These are phyloP conservation scores for Coemansia sp. DNA, from an alignment of 192 early-diverging fungal genomes.

Conservation along the genomic window DNA sequence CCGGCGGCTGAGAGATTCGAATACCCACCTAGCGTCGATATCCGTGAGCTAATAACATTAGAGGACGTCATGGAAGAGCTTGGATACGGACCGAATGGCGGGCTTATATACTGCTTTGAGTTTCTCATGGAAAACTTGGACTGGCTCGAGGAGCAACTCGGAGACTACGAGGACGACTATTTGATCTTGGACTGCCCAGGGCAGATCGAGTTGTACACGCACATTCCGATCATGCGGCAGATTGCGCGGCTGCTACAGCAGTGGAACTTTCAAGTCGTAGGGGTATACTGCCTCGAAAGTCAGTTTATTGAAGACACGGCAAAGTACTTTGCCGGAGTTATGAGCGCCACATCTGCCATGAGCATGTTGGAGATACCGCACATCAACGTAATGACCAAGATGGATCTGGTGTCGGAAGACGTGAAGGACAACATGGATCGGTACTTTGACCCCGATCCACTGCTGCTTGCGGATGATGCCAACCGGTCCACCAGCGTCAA, in stretches of 20 bases:
- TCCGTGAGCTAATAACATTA: constrained; percentile 94
- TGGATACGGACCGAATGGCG: constrained; percentile 97
- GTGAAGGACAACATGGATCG: constrained; percentile 70
- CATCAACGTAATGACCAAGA: constrained; percentile 97
- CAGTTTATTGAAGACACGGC: constrained; percentile 96
- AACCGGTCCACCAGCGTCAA: constrained; percentile 71
- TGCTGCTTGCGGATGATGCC: constrained; percentile 83
- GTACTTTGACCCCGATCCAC: constrained; percentile 91
- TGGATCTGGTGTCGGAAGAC: constrained; percentile 82
- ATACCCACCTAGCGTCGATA: constrained; percentile 88
- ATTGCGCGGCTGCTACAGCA: constrained; percentile 72
- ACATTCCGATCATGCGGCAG: constrained; percentile 92
- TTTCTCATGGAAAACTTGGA: constrained; percentile 94
- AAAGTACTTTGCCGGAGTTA: constrained; percentile 96
- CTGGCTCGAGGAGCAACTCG: constrained; percentile 95
- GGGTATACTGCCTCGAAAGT: constrained; percentile 90
- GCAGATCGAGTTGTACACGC: constrained; percentile 99
- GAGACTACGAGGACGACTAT: constrained; percentile 93
- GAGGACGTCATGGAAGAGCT: constrained; percentile 99
- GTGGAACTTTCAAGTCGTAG: constrained; percentile 85
- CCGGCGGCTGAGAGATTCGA: constrained; percentile 97
- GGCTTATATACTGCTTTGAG: constrained; percentile 96
- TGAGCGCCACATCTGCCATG: constrained; percentile 96
- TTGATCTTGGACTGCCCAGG: constrained; percentile 97
- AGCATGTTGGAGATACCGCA: constrained; percentile 97